Percentiles rank a stretch among this genome's conserved stretches.
These are phyloP conservation scores for Nemania sp. DNA, from an alignment of 2,329 filamentous ascomycete species.

Conservation along the genomic window DNA sequence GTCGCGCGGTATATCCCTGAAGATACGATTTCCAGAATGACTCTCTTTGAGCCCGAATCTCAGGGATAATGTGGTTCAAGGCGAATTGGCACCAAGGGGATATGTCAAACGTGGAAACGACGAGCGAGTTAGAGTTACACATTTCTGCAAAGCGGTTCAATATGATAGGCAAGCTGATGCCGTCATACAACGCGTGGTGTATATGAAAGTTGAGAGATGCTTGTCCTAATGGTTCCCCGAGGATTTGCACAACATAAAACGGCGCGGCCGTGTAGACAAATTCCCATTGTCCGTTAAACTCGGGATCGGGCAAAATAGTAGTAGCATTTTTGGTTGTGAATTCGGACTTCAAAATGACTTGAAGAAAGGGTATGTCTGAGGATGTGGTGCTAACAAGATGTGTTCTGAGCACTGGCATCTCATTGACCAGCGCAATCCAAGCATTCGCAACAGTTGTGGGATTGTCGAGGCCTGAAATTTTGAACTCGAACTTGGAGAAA, in stretches of 20 bases:
- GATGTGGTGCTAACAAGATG: constrained; percentile 59
- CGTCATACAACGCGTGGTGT: constrained; percentile 89
- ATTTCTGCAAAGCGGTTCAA: constrained; percentile 48
- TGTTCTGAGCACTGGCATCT: constrained; percentile 70
- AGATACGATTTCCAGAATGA: constrained; percentile 55
- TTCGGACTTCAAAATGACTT: constrained; percentile 56
- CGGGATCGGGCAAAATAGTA: constrained; percentile 12
- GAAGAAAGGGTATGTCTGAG: constrained; percentile 58
- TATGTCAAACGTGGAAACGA: neutral
- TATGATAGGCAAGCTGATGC: constrained; percentile 71
- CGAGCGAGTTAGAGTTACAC: constrained; percentile 15
- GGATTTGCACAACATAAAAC: constrained; percentile 32
- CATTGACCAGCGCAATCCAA: constrained; percentile 62
- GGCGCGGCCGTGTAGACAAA: constrained; percentile 31
- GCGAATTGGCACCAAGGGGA: constrained; percentile 35
- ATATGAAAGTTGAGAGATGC: constrained; percentile 60
- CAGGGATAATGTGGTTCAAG: constrained; percentile 25
- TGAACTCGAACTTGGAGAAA: constrained; percentile 72
- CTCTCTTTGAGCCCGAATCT: constrained; percentile 25
- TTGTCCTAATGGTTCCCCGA: constrained; percentile 19
- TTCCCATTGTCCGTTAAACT: constrained; percentile 29
- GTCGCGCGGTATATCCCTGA: constrained; percentile 18
- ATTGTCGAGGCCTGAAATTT: constrained; percentile 46
- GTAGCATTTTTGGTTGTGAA: constrained; percentile 38
- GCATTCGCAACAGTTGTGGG: constrained; percentile 52